Base-by-base conservation (phyloP, 169 alveolate genomes). In the Toxoplasma gondii region DNA sequence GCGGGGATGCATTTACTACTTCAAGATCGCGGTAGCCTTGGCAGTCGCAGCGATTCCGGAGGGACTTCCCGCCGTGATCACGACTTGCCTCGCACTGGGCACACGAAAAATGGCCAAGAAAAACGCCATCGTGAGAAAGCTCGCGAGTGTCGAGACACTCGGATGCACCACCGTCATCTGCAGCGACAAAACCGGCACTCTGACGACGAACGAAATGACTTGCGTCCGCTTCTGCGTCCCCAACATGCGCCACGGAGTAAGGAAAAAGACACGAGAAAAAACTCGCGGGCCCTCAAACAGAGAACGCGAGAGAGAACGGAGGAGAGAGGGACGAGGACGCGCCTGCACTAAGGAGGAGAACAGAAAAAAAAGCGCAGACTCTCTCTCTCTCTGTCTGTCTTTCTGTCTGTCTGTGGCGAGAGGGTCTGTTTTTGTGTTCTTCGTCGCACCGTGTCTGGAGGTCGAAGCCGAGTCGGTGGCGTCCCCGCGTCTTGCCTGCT, bases 21-120 rank as follows among this genome's bases (percentile, higher is more conserved):
- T 98, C 96, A 99, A 99, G 96, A 99, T 99, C 34, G 99, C 99
- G 10, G 99, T 99, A 43, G 99, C 99, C 5, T 97, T 99, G 45
- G 99, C 99, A 24, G 99, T 99, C 44, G 99, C 99, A 53, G 99
- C 99, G 41, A 99, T 99, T 64, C 99, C 99, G 10, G 99, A 99
- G 97, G 99, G 99, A 22, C 97, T 99, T 58, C 99, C 99, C 27
- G 99, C 99, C 1, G 99, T 99, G 58, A 99, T 99, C 91, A 99
- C 99, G 0, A 99, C 99, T 12, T 99, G 99, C 95, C 95, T 99
- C 54, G 99, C 99, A 54, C 97, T 99, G 87, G 99, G 99, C 64
- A 98, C 99, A 27, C 91, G 99, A 74, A 98, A 98, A 92, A 98
- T 99, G 99, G 99, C 99, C 27, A 98, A 98, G 93, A 98, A 98